These are phyloP conservation scores for Euryodendron excelsum DNA, from an alignment of 148 eudicot species.

Conservation along the genomic window DNA sequence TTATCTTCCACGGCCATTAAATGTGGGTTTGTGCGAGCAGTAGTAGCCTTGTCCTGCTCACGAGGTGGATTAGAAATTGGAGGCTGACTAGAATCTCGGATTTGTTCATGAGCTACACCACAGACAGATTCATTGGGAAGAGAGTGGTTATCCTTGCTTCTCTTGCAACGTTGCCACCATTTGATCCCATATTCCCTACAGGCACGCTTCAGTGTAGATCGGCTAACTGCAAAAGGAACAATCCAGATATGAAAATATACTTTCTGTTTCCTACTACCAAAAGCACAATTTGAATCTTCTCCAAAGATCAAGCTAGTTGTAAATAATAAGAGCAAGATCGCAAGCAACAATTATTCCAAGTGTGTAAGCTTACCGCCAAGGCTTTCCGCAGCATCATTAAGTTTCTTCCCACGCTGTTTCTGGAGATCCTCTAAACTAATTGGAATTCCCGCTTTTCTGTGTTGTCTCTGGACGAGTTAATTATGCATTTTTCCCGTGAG, in stretches of 20 bases:
- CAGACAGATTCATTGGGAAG: not conserved
- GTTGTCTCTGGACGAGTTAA: not conserved
- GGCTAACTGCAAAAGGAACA: slow-evolving; percentile 1
- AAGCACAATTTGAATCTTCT: not conserved
- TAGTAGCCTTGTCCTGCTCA: too few species aligned
- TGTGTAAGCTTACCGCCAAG: slow-evolving; percentile 7
- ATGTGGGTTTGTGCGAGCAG: too few species aligned
- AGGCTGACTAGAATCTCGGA: not conserved
- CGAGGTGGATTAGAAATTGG: not conserved
- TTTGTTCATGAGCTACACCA: not conserved
- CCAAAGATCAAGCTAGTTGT: not conserved
- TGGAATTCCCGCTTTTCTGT: not conserved
- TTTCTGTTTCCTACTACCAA: too few species aligned
- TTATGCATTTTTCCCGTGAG: not conserved
- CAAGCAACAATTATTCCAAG: not conserved
- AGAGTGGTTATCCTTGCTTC: not conserved
- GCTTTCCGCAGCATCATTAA: slow-evolving; percentile 4
- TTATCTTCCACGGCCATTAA: not conserved
- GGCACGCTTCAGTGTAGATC: not conserved
- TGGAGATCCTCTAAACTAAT: not conserved
- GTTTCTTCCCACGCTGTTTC: not conserved
- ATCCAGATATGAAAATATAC: not conserved
- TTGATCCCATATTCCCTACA: not conserved
- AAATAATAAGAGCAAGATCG: too few species aligned
- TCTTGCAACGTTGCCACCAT: not conserved